phyloP scores from a whole-genome alignment of 2,329 filamentous ascomycete species.

The Sclerotinia spermophila region DNA sequence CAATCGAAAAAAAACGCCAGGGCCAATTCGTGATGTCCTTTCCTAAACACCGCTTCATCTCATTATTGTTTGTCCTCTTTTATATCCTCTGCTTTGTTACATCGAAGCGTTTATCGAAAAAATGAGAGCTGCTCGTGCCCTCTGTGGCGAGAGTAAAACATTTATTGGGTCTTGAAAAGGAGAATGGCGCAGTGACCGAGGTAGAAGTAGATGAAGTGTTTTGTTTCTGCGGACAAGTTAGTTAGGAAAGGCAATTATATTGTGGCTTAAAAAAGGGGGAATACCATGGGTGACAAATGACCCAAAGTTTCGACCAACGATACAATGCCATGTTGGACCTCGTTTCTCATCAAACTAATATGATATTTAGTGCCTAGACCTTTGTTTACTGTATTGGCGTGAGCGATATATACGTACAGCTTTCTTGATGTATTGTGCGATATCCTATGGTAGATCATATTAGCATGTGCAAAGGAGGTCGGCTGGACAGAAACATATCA shows the following conservation, averaged over 20 bases:
- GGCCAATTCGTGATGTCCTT: constrained; percentile 9
- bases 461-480: constrained; percentile 19
- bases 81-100: constrained; percentile 1
- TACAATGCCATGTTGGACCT: constrained; percentile 98
- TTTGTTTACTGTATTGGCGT: neutral
- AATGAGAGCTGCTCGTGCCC: neutral
- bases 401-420: constrained; percentile 54
- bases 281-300: constrained; percentile 86
- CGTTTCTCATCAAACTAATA: constrained; percentile 90
- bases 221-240: constrained; percentile 61
- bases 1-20: constrained; percentile 15
- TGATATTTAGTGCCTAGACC: neutral
- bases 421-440: constrained; percentile 93
- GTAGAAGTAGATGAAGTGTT: constrained; percentile 99
- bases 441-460: constrained; percentile 59
- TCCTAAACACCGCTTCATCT: constrained; percentile 16
- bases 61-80: constrained; percentile 4
- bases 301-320: constrained; percentile 96
- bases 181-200: constrained; percentile 97
- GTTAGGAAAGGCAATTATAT: neutral
- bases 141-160: neutral
- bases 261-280: neutral
- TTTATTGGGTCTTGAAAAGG: constrained; percentile 96
- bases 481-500: constrained; percentile 1
- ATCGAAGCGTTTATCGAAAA: neutral